Evolutionary conservation across 371 early-diverging fungal species (phyloP), one percentile per base, ranked within the genome.

Genomic region (Lichtheimia corymbifera): DNA sequence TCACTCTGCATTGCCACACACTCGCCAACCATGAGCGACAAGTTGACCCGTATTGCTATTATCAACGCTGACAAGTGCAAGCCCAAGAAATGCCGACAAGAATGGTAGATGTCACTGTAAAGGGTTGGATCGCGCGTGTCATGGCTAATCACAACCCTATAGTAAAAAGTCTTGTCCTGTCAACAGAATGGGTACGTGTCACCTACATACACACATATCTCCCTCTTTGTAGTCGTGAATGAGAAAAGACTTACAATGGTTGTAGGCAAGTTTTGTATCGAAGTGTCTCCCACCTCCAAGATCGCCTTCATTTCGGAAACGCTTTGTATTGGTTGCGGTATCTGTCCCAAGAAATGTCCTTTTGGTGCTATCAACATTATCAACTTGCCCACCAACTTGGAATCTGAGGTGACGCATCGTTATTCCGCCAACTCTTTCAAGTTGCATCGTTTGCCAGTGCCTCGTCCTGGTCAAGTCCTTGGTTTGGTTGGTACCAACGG

Each of bases 401-500:
- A 94, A 64, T 92, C 90, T 70, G 94, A 99, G 64, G 95, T 97
- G 49, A 97, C 98, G 50, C 99, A 99, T 72, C 92, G 99, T 74
- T 99, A 99, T 77, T 90, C 93, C 35, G 95, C 94, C 68, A 99
- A 99, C 84, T 90, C 98, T 24, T 99, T 99, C 88, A 99, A 99
- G 88, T 87, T 99, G 59, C 99, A 99, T 82, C 87, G 99, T 70
- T 85, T 99, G 58, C 99, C 99, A 28, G 90, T 95, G 24, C 99
- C 99, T 58, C 86, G 97, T 61, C 95, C 96, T 54, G 99, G 99
- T 5, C 97, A 97, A 75, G 99, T 99, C 18, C 84, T 99, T 22
- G 99, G 99, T 58, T 84, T 99, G 53, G 99, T 99, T 30, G 99
- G 99, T 56, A 97, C 98, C 25, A 99, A 99, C 91, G 99, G 99